Evolutionary conservation across 352 stramenopile genomes (phyloP).

Genomic region (Phytopythium sindhum): DNA sequence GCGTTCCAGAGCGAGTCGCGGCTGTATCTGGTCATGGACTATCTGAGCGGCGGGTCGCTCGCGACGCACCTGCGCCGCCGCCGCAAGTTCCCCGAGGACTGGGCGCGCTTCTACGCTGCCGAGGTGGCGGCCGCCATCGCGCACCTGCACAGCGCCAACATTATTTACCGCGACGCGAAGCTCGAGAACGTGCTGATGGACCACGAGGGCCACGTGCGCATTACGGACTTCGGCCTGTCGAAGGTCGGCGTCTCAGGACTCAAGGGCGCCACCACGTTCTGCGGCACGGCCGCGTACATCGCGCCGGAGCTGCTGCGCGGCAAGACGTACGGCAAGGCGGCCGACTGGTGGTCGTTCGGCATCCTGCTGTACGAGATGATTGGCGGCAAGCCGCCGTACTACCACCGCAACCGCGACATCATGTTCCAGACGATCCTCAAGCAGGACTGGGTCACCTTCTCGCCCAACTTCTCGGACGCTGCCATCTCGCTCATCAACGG

Average conservation of each 20-base stretch:
- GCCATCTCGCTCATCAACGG: slow-evolving; percentile 91
- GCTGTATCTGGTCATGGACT: slow-evolving; percentile 93
- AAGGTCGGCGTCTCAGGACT: slow-evolving; percentile 89
- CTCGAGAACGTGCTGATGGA: slow-evolving; percentile 95
- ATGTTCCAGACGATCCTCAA: slow-evolving; percentile 93
- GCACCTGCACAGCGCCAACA: slow-evolving; percentile 92
- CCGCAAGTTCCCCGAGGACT: slow-evolving; percentile 88
- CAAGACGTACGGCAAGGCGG: slow-evolving; percentile 87
- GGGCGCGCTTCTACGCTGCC: slow-evolving; percentile 91
- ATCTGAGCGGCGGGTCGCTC: slow-evolving; percentile 88
- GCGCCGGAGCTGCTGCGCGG: slow-evolving; percentile 89
- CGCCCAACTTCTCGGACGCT: slow-evolving; percentile 88
- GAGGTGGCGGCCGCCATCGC: slow-evolving; percentile 91
- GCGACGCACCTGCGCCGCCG: slow-evolving; percentile 87
- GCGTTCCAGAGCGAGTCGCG: slow-evolving; percentile 93
- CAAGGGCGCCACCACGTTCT: slow-evolving; percentile 90
- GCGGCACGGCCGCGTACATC: slow-evolving; percentile 92
- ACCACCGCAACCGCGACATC: slow-evolving; percentile 89
- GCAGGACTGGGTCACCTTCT: slow-evolving; percentile 94
- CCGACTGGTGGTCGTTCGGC: slow-evolving; percentile 95
- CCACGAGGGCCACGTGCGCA: slow-evolving; percentile 91
- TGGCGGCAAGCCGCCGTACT: slow-evolving; percentile 88
- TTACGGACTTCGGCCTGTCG: slow-evolving; percentile 93
- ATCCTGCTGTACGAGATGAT: slow-evolving; percentile 97
- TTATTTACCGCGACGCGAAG: slow-evolving; percentile 96